These are phyloP conservation scores for Boletellus sp. DNA, from an alignment of 768 basidiomycete genomes.

Conservation along the genomic window DNA sequence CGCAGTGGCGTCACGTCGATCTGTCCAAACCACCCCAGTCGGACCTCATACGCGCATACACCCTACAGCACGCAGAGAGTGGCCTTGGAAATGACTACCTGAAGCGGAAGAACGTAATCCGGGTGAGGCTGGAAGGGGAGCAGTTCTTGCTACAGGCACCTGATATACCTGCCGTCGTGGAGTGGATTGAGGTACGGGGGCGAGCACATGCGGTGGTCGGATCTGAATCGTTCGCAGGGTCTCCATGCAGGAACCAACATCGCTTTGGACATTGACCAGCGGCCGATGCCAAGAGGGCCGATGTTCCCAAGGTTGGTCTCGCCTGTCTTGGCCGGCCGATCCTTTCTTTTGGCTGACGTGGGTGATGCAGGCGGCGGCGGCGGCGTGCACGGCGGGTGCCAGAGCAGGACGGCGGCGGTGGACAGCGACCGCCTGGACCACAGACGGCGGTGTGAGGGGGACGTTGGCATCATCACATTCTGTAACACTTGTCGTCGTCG, in stretches of 20 bases:
- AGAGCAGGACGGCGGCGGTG: conserved; percentile 1
- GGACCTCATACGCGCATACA: conserved; percentile 67
- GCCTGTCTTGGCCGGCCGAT: too few relatives aligned
- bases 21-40: conserved; percentile 42
- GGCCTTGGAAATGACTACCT: conserved; percentile 93
- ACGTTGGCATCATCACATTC: too few relatives aligned
- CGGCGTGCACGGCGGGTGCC: conserved; percentile 23
- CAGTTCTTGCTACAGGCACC: conserved; percentile 93
- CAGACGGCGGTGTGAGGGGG: too few relatives aligned
- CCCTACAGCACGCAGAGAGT: conserved; percentile 87
- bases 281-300: conserved; percentile 89
- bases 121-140: conserved; percentile 89
- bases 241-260: conserved; percentile 92
- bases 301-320: conserved; percentile 66
- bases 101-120: conserved; percentile 91
- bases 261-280: conserved; percentile 85
- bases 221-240: conserved; percentile 44
- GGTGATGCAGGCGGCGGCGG: conserved; percentile 24
- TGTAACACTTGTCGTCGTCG: neutral
- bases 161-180: conserved; percentile 80
- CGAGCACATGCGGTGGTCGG: neutral
- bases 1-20: conserved; percentile 18
- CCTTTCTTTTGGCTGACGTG: neutral
- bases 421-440: too few relatives aligned
- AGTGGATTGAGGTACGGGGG: conserved; percentile 86